Evolutionary conservation across 2,329 filamentous ascomycete genomes (phyloP).

Genomic region (Paracoccidioides lutzii): DNA sequence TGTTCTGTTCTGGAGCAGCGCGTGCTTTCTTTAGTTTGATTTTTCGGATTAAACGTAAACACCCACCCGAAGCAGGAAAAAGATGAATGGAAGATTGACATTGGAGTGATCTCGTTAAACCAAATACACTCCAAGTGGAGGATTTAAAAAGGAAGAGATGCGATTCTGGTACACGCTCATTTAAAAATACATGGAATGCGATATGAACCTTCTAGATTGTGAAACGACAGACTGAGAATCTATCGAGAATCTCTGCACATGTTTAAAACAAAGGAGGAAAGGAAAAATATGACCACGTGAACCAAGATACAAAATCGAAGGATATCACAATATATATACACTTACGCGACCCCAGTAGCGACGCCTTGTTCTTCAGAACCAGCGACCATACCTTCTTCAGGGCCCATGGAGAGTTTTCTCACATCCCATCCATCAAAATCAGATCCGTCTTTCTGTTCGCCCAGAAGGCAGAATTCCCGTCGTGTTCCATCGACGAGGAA

Average conservation of each 20-base stretch:
- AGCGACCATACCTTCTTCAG: conserved; percentile 7
- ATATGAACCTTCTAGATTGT: neutral
- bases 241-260: neutral
- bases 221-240: neutral
- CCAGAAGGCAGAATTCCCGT: conserved; percentile 59
- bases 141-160: neutral
- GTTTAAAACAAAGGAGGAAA: neutral
- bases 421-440: conserved; percentile 57
- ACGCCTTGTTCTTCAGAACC: conserved; percentile 5
- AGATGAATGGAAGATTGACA: conserved; percentile 4
- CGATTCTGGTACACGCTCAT: conserved; percentile 7
- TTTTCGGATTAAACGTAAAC: neutral
- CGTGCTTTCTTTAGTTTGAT: conserved; percentile 16
- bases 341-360: conserved; percentile 17
- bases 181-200: conserved; percentile 1
- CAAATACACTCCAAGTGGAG: neutral
- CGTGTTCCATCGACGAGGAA: conserved; percentile 59
- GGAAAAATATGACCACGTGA: neutral
- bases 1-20: conserved; percentile 42
- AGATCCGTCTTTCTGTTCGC: conserved; percentile 70
- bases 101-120: neutral
- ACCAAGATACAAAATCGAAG: neutral
- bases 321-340: neutral
- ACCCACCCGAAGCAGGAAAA: conserved; percentile 13
- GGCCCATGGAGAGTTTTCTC: conserved; percentile 54